A percentile compares a stretch with the other conserved stretches of the same genome.
Evolutionary conservation across 1,139 yeast species (phyloP).

Genomic region (Pichia sp.): DNA sequence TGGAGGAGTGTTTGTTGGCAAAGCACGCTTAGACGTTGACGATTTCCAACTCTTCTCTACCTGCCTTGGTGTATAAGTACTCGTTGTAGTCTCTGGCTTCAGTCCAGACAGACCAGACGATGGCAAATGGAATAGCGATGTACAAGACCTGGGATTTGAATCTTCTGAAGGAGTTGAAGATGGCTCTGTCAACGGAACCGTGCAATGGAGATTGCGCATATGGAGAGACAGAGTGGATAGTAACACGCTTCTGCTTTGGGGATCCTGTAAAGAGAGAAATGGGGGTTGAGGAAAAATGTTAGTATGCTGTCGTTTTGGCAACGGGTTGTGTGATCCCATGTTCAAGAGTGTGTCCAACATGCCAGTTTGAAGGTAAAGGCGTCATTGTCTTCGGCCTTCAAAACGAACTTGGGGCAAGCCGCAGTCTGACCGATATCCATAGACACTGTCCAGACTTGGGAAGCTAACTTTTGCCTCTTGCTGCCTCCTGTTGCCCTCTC

Average conservation of each 20-base stretch:
- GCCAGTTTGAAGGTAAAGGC: no score
- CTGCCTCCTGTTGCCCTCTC: no score
- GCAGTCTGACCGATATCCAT: no score
- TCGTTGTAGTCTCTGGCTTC: conserved; percentile 88
- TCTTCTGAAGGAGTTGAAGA: conserved; percentile 95
- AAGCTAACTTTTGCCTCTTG: no score
- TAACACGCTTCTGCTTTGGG: conserved; percentile 83
- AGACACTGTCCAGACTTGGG: no score
- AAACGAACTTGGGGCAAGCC: no score
- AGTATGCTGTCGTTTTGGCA: not conserved
- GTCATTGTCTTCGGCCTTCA: no score
- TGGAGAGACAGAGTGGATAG: conserved; percentile 87
- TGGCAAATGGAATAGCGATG: conserved; percentile 69
- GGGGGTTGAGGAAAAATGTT: not conserved
- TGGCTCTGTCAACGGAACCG: conserved; percentile 79
- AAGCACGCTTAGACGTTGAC: conserved; percentile 52
- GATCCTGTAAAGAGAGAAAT: conserved; percentile 33
- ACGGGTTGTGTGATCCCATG: not conserved
- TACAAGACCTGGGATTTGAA: conserved; percentile 80
- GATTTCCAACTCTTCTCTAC: conserved; percentile 87
- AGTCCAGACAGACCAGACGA: conserved; percentile 86
- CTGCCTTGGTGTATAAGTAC: conserved; percentile 95
- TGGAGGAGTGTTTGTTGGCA: not conserved
- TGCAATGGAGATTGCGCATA: conserved; percentile 89
- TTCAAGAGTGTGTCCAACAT: no score